Conservation (phyloP, 1,284 basidiomycete genomes). For the Cryptococcus sp. region DNA sequence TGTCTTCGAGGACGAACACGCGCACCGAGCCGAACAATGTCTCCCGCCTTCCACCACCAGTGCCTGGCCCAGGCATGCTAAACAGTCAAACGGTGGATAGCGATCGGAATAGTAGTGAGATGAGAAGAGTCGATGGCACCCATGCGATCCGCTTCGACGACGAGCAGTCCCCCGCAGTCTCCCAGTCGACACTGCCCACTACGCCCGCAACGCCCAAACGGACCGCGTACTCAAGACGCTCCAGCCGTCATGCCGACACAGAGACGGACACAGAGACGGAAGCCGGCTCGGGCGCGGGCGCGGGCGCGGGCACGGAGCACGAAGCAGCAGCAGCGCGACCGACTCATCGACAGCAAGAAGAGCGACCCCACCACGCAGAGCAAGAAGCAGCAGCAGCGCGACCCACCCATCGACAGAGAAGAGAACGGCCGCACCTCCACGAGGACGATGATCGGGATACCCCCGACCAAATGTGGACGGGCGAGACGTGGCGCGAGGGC, state of each 20-base stretch:
- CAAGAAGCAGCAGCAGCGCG: background rate
- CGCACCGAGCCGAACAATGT: background rate
- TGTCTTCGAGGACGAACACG: background rate
- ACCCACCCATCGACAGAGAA: background rate
- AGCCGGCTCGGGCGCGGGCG: background rate
- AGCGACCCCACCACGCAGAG: background rate
- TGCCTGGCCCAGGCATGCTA: conserved; percentile 1
- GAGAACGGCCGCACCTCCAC: background rate
- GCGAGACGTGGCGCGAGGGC: conserved; percentile 9
- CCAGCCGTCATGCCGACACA: background rate
- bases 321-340: background rate
- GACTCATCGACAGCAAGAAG: background rate
- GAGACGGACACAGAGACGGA: background rate
- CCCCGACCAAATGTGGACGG: background rate
- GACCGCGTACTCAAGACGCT: background rate
- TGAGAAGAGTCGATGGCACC: background rate
- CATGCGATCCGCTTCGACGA: conserved; percentile 11
- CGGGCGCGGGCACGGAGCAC: background rate
- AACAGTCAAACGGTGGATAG: background rate
- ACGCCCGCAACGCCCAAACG: background rate
- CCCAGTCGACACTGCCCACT: background rate
- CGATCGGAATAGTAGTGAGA: background rate
- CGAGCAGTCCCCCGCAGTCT: background rate
- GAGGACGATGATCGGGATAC: background rate
- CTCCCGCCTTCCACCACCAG: conserved; percentile 14